phyloP scores from a whole-genome alignment of 805 yeast genomes.

The Schizosaccharomyces octosporus region DNA sequence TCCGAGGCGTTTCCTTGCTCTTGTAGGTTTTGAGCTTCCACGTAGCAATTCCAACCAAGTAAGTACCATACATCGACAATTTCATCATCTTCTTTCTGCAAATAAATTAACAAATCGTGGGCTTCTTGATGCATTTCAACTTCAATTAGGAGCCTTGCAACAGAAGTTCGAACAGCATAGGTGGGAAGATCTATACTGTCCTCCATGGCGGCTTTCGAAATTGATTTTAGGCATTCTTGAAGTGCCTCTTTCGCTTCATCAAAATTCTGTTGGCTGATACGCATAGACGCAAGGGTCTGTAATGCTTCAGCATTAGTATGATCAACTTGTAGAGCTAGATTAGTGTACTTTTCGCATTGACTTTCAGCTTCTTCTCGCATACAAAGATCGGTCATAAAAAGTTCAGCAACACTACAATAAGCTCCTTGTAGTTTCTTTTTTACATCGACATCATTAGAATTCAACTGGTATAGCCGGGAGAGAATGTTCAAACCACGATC shows the following conservation, averaged over 20 bases:
- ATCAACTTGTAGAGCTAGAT: slow-evolving; percentile 30
- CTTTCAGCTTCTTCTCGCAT: slow-evolving; percentile 71
- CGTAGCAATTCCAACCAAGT: slow-evolving; percentile 46
- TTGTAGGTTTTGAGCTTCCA: slow-evolving; percentile 1
- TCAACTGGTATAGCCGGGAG: slow-evolving; percentile 14
- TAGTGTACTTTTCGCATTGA: slow-evolving; percentile 46
- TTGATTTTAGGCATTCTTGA: slow-evolving; percentile 11
- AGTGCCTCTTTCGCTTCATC: slow-evolving; percentile 50
- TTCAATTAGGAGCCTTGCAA: slow-evolving; percentile 36
- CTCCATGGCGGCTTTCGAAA: slow-evolving; percentile 32
- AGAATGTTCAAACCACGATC: slow-evolving; percentile 34
- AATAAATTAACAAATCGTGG: not conserved
- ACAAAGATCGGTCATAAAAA: slow-evolving; percentile 91
- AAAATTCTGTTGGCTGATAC: slow-evolving; percentile 58
- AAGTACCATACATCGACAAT: slow-evolving; percentile 55
- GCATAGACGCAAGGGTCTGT: slow-evolving; percentile 56
- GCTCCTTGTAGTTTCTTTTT: slow-evolving; percentile 20
- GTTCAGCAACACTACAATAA: slow-evolving; percentile 55
- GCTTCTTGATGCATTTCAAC: slow-evolving; percentile 40
- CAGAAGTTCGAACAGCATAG: slow-evolving; percentile 38
- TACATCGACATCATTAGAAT: slow-evolving; percentile 4
- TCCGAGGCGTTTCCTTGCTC: not conserved
- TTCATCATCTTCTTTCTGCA: slow-evolving; percentile 31
- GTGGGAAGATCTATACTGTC: slow-evolving; percentile 13
- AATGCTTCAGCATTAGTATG: slow-evolving; percentile 47